phyloP scores from a whole-genome alignment of 1,284 basidiomycete species.

The Pascua sp. region DNA sequence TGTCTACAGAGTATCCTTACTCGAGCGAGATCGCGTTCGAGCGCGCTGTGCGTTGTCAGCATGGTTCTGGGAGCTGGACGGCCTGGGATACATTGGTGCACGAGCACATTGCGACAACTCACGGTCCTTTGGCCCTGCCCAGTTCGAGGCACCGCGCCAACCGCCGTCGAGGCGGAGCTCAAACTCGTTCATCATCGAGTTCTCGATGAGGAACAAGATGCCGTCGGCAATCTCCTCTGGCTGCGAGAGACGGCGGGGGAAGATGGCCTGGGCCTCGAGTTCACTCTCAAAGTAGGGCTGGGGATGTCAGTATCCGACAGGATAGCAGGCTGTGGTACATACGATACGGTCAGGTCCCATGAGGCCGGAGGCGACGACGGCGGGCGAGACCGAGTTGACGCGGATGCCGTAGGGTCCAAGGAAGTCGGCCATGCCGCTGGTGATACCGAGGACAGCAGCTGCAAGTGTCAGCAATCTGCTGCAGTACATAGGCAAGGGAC shows the following conservation, averaged over 20 bases:
- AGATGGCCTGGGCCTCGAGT: conserved; percentile 21
- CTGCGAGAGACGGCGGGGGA: conserved; percentile 19
- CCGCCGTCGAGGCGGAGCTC: conserved; percentile 24
- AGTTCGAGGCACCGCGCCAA: conserved; percentile 23
- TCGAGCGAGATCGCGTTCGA: conserved; percentile 17
- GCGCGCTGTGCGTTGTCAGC: not conserved
- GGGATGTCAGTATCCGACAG: not conserved
- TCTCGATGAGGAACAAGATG: conserved; percentile 30
- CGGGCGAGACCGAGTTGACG: conserved; percentile 31
- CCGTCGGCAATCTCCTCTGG: conserved; percentile 23
- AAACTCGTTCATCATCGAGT: conserved; percentile 35
- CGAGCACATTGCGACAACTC: no score
- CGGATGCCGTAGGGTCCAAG: conserved; percentile 33
- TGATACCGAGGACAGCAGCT: conserved; percentile 22
- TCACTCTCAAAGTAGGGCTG: conserved; percentile 24
- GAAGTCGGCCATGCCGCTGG: conserved; percentile 23
- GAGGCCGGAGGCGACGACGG: conserved; percentile 31
- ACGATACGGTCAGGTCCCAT: conserved; percentile 22
- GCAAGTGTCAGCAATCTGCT: no score
- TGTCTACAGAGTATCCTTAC: conserved; percentile 1
- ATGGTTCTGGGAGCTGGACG: no score
- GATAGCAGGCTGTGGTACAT: not conserved
- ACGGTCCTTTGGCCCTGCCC: conserved; percentile 17
- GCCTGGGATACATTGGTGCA: no score
- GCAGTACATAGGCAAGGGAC: no score